phyloP scores from a whole-genome alignment of 2,329 filamentous ascomycete species.

The Juglanconis oblonga region DNA sequence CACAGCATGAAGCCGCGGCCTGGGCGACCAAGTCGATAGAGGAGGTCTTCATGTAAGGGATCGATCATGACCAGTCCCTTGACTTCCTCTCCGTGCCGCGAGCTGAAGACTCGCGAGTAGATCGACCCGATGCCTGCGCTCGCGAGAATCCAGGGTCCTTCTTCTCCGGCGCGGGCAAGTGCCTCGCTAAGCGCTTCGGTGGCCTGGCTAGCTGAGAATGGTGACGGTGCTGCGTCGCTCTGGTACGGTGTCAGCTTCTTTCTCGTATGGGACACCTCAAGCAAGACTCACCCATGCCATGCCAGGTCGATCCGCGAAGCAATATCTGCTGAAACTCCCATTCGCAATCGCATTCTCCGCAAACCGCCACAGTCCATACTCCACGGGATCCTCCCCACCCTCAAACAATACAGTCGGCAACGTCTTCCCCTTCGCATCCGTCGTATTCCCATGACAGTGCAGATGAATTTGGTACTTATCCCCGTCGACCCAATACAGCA shows the following conservation, averaged over 20 bases:
- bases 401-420: constrained; percentile 84
- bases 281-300: constrained; percentile 62
- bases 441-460: constrained; percentile 75
- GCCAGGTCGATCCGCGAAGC: constrained; percentile 92
- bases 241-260: constrained; percentile 19
- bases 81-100: constrained; percentile 72
- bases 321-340: constrained; percentile 82
- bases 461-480: constrained; percentile 85
- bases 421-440: constrained; percentile 49
- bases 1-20: constrained; percentile 79
- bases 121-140: constrained; percentile 85
- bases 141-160: constrained; percentile 84
- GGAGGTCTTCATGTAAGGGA: constrained; percentile 81
- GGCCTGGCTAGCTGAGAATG: constrained; percentile 90
- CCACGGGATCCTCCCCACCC: constrained; percentile 75
- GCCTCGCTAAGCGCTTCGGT: constrained; percentile 86
- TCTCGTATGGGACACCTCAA: constrained; percentile 31
- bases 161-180: constrained; percentile 73
- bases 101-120: constrained; percentile 87
- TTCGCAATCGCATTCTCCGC: constrained; percentile 73
- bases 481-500: constrained; percentile 76
- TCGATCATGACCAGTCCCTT: constrained; percentile 83
- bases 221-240: constrained; percentile 88
- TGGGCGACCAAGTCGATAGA: constrained; percentile 64
- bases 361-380: constrained; percentile 76